Percentiles rank a stretch among this genome's conserved stretches.
These are phyloP conservation scores for Flammula alnicola DNA, from an alignment of 1,284 basidiomycete species.

Conservation along the genomic window DNA sequence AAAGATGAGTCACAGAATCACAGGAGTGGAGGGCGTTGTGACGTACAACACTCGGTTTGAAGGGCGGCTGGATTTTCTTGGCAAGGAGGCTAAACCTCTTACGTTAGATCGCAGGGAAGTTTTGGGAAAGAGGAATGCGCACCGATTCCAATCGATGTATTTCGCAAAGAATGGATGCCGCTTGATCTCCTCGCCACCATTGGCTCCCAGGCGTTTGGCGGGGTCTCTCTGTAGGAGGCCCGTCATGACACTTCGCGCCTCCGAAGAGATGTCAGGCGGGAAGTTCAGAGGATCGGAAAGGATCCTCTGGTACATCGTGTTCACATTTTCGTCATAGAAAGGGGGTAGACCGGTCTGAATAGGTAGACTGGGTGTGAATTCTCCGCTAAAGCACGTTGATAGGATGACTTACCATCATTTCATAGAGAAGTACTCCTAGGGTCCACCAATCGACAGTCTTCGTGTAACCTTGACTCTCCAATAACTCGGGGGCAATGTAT, in stretches of 20 bases:
- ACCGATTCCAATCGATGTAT: slow-evolving; percentile 91
- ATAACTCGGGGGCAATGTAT: slow-evolving; percentile 94
- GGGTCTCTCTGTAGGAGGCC: slow-evolving; percentile 92
- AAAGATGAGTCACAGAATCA: not conserved
- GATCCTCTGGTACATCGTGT: slow-evolving; percentile 98
- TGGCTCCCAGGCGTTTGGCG: slow-evolving; percentile 81
- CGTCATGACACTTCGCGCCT: slow-evolving; percentile 89
- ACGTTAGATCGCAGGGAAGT: slow-evolving; percentile 1
- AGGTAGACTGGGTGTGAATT: slow-evolving; percentile 3
- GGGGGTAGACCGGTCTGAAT: slow-evolving; percentile 90
- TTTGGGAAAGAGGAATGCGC: slow-evolving; percentile 24
- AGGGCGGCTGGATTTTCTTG: slow-evolving; percentile 97
- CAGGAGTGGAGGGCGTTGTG: not conserved
- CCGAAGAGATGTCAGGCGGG: slow-evolving; percentile 87
- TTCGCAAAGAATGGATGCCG: slow-evolving; percentile 94
- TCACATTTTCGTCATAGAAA: slow-evolving; percentile 98
- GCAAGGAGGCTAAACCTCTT: slow-evolving; percentile 70
- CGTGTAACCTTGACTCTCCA: slow-evolving; percentile 97
- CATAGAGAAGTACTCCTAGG: slow-evolving; percentile 94
- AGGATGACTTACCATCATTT: slow-evolving; percentile 82
- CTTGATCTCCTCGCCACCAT: slow-evolving; percentile 97
- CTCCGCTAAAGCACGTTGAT: not conserved
- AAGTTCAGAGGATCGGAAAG: slow-evolving; percentile 93
- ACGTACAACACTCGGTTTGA: slow-evolving; percentile 95
- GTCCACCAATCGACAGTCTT: slow-evolving; percentile 99